Percentiles rank a stretch among this genome's conserved stretches.
These are phyloP conservation scores for Manihot esculenta DNA, from an alignment of 441 rosid genomes.

Conservation along the genomic window DNA sequence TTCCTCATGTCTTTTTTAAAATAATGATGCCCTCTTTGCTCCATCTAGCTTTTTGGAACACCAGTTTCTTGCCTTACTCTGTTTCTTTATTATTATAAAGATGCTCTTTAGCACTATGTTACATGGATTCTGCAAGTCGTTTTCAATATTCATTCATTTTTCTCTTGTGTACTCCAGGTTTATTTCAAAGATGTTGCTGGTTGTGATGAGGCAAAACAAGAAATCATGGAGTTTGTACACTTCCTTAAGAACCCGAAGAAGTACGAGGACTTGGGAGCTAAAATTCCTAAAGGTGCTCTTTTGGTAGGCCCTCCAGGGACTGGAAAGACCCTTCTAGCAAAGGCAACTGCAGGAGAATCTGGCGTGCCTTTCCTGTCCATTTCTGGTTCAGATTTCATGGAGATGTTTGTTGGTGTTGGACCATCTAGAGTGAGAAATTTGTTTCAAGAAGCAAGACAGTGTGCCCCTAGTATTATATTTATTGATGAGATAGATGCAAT, in stretches of 20 bases:
- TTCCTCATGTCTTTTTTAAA: slow-evolving; percentile 1
- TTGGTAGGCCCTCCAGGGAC: slow-evolving; percentile 75
- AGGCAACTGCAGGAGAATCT: slow-evolving; percentile 78
- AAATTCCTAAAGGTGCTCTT: slow-evolving; percentile 74
- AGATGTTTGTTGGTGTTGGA: slow-evolving; percentile 78
- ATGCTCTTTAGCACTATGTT: neutral
- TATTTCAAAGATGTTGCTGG: slow-evolving; percentile 71
- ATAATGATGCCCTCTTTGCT: neutral
- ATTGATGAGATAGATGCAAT: slow-evolving; percentile 76
- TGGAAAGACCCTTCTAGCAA: slow-evolving; percentile 72
- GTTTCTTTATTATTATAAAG: neutral
- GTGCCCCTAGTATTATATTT: slow-evolving; percentile 66
- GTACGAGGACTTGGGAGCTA: slow-evolving; percentile 67
- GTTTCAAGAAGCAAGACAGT: slow-evolving; percentile 72
- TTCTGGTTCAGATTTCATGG: slow-evolving; percentile 75
- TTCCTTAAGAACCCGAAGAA: slow-evolving; percentile 73
- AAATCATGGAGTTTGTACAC: slow-evolving; percentile 78
- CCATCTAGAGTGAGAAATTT: slow-evolving; percentile 70
- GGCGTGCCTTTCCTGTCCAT: slow-evolving; percentile 66
- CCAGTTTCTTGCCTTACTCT: neutral
- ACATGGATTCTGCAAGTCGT: neutral
- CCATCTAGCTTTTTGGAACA: neutral
- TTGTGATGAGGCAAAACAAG: slow-evolving; percentile 79
- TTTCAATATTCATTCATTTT: neutral
- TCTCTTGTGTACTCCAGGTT: slow-evolving; percentile 32